Evolutionary conservation across 2,329 filamentous ascomycete species (phyloP).

Genomic region (Karstenula rhodostoma): DNA sequence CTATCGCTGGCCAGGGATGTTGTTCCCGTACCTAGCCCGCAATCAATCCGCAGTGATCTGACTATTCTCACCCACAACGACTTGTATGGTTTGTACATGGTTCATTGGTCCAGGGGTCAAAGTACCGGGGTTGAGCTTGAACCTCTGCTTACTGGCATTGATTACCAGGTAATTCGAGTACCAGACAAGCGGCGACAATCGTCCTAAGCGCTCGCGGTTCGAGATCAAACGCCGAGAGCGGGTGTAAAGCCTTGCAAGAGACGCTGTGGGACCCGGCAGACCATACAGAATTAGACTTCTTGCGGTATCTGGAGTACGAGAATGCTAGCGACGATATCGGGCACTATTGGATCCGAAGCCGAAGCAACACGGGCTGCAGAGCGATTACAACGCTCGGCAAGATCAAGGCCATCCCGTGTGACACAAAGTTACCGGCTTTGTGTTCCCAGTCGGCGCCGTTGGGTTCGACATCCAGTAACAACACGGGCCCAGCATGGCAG

Average conservation of each 20-base stretch:
- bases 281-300: slow-evolving; percentile 22
- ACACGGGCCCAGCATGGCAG: slow-evolving; percentile 25
- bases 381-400: slow-evolving; percentile 32
- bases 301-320: slow-evolving; percentile 31
- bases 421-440: slow-evolving; percentile 30
- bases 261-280: slow-evolving; percentile 28
- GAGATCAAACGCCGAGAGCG: slow-evolving; percentile 18
- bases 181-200: slow-evolving; percentile 28
- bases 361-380: slow-evolving; percentile 24
- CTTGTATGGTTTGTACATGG: slow-evolving; percentile 27
- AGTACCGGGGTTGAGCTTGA: background rate
- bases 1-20: slow-evolving; percentile 14
- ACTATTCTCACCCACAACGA: slow-evolving; percentile 41
- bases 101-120: background rate
- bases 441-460: slow-evolving; percentile 34
- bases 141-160: background rate
- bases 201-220: slow-evolving; percentile 25
- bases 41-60: slow-evolving; percentile 39
- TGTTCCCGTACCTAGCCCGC: slow-evolving; percentile 28
- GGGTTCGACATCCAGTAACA: slow-evolving; percentile 11
- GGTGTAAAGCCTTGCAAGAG: slow-evolving; percentile 34
- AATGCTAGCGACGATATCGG: slow-evolving; percentile 21
- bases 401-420: slow-evolving; percentile 25
- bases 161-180: slow-evolving; percentile 29
- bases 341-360: slow-evolving; percentile 29